Evolutionary conservation across 2,329 filamentous ascomycete species (phyloP).

Genomic region (Leptosphaerulina australis): DNA sequence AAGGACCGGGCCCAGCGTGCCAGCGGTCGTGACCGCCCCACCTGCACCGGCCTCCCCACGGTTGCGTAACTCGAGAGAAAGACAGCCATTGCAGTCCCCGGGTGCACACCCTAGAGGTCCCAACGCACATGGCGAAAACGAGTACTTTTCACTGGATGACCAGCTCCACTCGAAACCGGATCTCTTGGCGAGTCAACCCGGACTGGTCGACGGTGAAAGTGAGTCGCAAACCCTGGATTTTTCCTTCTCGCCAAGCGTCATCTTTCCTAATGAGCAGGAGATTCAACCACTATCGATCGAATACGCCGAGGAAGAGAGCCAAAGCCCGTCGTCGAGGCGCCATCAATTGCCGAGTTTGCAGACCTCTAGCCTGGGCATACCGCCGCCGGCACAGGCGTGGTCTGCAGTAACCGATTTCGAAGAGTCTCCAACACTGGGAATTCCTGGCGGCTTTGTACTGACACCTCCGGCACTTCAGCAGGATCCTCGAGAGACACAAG

Average conservation of each 20-base stretch:
- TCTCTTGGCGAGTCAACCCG: slow-evolving; percentile 8
- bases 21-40: slow-evolving; percentile 39
- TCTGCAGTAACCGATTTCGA: slow-evolving; percentile 54
- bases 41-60: slow-evolving; percentile 42
- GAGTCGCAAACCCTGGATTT: slow-evolving; percentile 20
- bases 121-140: slow-evolving; percentile 29
- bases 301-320: slow-evolving; percentile 1
- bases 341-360: slow-evolving; percentile 36
- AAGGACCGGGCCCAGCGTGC: slow-evolving; percentile 34
- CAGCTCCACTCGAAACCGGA: slow-evolving; percentile 8
- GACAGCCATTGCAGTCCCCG: slow-evolving; percentile 39
- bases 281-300: slow-evolving; percentile 6
- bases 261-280: slow-evolving; percentile 10
- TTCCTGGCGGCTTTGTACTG: slow-evolving; percentile 66
- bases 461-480: slow-evolving; percentile 37
- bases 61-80: slow-evolving; percentile 43
- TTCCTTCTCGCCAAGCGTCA: slow-evolving; percentile 16
- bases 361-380: slow-evolving; percentile 34
- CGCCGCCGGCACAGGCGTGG: slow-evolving; percentile 37
- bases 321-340: slow-evolving; percentile 11
- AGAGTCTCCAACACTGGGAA: slow-evolving; percentile 70
- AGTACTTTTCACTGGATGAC: slow-evolving; percentile 33
- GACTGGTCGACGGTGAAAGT: slow-evolving; percentile 16
- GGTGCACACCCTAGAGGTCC: slow-evolving; percentile 20
- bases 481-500: slow-evolving; percentile 4